Conservation (phyloP, 306 rosid species). For the Corylus avellana region DNA sequence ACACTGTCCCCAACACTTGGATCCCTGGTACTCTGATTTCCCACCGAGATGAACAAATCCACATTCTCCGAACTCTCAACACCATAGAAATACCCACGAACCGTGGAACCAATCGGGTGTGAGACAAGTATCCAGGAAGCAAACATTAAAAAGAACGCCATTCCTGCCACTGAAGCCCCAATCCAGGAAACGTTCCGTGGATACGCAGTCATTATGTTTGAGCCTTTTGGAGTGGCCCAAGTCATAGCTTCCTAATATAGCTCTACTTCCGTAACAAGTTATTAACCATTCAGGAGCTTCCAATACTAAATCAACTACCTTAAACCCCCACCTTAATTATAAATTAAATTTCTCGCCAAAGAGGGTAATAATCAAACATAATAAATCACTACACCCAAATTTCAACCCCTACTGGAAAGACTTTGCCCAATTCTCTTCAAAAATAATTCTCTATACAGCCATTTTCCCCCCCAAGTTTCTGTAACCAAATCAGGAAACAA, state of each 20-base stretch:
- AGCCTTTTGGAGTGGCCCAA: slow-evolving; percentile 62
- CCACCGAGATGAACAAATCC: slow-evolving; percentile 32
- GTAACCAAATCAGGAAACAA: neutral
- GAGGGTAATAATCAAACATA: neutral
- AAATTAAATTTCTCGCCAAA: neutral
- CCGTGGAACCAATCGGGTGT: slow-evolving; percentile 57
- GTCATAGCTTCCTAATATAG: slow-evolving; percentile 55
- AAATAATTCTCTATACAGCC: neutral
- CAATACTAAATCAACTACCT: slow-evolving; percentile 21
- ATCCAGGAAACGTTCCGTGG: slow-evolving; percentile 70
- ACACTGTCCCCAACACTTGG: slow-evolving; percentile 23
- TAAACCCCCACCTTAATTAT: neutral
- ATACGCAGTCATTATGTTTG: slow-evolving; percentile 53
- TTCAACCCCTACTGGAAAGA: neutral
- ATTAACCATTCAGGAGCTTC: slow-evolving; percentile 25
- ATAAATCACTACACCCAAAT: neutral
- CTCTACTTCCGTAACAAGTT: slow-evolving; percentile 26
- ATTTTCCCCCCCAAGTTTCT: neutral
- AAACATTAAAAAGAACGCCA: slow-evolving; percentile 61
- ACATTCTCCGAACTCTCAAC: slow-evolving; percentile 50
- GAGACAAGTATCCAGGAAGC: slow-evolving; percentile 77
- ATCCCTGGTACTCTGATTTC: slow-evolving; percentile 32
- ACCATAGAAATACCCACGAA: slow-evolving; percentile 62
- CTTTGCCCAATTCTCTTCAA: neutral
- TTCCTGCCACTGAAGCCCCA: slow-evolving; percentile 61